phyloP scores from a whole-genome alignment of 768 basidiomycete species.

The Hygrocybe punicea region DNA sequence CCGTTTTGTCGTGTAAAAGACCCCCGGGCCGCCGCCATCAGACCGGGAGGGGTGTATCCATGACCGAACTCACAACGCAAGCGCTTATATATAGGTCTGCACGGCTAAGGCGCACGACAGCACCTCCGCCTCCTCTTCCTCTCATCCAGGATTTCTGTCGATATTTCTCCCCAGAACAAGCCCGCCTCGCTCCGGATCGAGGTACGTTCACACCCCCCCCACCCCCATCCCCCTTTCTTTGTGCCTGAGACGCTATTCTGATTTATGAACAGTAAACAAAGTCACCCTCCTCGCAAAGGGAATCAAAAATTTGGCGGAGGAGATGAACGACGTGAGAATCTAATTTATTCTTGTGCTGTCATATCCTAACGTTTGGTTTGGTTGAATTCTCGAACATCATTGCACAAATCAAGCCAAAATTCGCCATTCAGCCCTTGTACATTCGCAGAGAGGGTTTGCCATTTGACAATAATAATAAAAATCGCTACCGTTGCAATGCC shows the following conservation, averaged over 20 bases:
- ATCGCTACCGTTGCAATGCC: too few species aligned
- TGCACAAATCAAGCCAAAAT: slow-evolving; percentile 26
- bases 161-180: slow-evolving; percentile 59
- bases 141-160: slow-evolving; percentile 58
- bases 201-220: too few species aligned
- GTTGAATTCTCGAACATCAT: too few species aligned
- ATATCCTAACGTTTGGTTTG: too few species aligned
- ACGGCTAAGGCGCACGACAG: slow-evolving; percentile 43
- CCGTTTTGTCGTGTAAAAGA: neutral
- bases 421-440: slow-evolving; percentile 56
- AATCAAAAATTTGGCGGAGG: slow-evolving; percentile 50
- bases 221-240: neutral
- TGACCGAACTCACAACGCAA: neutral
- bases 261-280: slow-evolving; percentile 23
- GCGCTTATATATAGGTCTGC: slow-evolving; percentile 50
- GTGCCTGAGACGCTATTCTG: neutral
- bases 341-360: neutral
- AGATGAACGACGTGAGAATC: slow-evolving; percentile 48
- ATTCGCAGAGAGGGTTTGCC: too few species aligned
- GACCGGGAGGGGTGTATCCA: neutral
- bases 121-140: slow-evolving; percentile 41
- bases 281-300: slow-evolving; percentile 66
- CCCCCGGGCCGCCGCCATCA: neutral
- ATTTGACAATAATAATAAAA: too few species aligned
- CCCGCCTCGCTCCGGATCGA: slow-evolving; percentile 65